Percentiles rank a stretch among this genome's conserved stretches.
phyloP scores from a whole-genome alignment of 1,139 yeast species.

The Yamadazyma kanchanaburiensis region DNA sequence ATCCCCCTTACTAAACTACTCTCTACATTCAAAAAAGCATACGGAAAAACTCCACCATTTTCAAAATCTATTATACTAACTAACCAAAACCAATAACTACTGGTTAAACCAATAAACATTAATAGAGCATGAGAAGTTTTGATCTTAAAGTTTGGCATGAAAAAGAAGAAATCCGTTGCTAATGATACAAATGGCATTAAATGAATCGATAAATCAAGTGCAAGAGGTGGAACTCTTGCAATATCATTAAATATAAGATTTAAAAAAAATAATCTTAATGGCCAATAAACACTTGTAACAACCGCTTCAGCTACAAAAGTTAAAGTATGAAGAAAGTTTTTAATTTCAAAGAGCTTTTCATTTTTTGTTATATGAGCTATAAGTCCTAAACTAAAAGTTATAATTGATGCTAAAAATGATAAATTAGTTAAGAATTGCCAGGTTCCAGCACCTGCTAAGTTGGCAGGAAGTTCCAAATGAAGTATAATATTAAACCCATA shows the following conservation, averaged over 20 bases:
- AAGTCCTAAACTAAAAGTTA: slow-evolving; percentile 40
- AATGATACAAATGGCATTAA: slow-evolving; percentile 54
- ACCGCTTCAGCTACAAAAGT: slow-evolving; percentile 57
- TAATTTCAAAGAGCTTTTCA: slow-evolving; percentile 20
- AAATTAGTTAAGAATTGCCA: slow-evolving; percentile 68
- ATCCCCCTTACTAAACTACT: slow-evolving; percentile 37
- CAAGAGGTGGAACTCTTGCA: slow-evolving; percentile 36
- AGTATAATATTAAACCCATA: slow-evolving; percentile 23
- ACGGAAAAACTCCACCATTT: slow-evolving; percentile 56
- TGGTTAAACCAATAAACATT: slow-evolving; percentile 35
- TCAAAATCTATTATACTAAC: slow-evolving; percentile 44
- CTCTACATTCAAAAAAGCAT: slow-evolving; percentile 58
- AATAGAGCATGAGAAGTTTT: slow-evolving; percentile 36
- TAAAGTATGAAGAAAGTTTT: slow-evolving; percentile 45
- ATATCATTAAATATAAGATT: slow-evolving; percentile 36
- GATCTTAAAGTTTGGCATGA: slow-evolving; percentile 48
- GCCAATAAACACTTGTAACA: slow-evolving; percentile 66
- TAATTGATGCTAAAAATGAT: slow-evolving; percentile 46
- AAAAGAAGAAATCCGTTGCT: slow-evolving; percentile 50
- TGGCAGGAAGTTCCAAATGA: slow-evolving; percentile 34
- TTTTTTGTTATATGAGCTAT: slow-evolving; percentile 34
- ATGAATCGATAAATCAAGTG: slow-evolving; percentile 56
- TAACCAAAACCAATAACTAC: slow-evolving; percentile 53
- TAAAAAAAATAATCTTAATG: slow-evolving; percentile 50
- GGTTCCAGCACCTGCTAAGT: slow-evolving; percentile 54